phyloP scores from a whole-genome alignment of 169 alveolate species.

The Eimeria tenella region DNA sequence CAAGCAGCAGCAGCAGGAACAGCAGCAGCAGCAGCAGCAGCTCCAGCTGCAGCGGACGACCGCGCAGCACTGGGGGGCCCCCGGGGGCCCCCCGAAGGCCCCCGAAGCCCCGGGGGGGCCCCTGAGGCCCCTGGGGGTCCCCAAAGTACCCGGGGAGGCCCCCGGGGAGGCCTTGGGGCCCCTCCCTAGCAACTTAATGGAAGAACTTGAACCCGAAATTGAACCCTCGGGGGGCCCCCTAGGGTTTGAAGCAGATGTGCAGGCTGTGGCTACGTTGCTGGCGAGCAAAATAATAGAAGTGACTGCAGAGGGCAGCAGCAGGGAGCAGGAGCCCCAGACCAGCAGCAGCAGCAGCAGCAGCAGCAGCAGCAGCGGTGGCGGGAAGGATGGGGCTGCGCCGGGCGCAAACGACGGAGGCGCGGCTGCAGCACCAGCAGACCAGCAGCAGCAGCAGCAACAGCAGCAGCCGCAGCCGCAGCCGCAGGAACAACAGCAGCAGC shows the following conservation, averaged over 20 bases:
- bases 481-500: no score
- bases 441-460: no score
- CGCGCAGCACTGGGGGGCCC: not conserved
- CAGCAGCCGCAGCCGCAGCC: no score
- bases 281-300: not conserved
- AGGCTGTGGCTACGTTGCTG: constrained; percentile 4
- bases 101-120: no score
- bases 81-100: no score
- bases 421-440: no score
- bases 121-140: no score
- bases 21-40: not conserved
- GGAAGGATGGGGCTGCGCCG: no score
- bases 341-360: constrained; percentile 37
- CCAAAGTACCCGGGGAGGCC: no score
- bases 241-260: constrained; percentile 12
- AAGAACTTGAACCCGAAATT: not conserved
- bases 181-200: not conserved
- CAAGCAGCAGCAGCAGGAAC: not conserved
- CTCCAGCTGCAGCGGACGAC: not conserved
- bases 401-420: no score
- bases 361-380: constrained; percentile 6
- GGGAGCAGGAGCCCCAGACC: not conserved
- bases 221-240: not conserved
- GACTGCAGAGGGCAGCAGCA: not conserved
- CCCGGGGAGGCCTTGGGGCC: not conserved